Percentiles rank a stretch among this genome's conserved stretches.
These are phyloP conservation scores for Boletus reticuloceps DNA, from an alignment of 768 basidiomycete genomes.

Conservation along the genomic window DNA sequence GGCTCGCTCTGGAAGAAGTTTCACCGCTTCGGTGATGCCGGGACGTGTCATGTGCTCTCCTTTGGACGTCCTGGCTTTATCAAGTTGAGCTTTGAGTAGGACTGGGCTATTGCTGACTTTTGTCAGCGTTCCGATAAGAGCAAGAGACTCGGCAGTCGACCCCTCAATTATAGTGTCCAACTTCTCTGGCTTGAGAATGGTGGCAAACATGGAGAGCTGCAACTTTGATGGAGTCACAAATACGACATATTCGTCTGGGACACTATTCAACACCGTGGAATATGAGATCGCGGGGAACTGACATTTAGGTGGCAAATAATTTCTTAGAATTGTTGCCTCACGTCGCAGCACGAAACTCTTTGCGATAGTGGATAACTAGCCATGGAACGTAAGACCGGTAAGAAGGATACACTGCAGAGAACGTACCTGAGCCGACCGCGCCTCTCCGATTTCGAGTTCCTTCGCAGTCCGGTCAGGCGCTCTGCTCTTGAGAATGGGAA, in stretches of 20 bases:
- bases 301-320: slow-evolving; percentile 92
- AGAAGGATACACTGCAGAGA: not conserved
- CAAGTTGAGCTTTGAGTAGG: slow-evolving; percentile 75
- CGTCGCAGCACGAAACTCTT: slow-evolving; percentile 90
- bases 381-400: not conserved
- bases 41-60: slow-evolving; percentile 42
- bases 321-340: slow-evolving; percentile 77
- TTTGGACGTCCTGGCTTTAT: slow-evolving; percentile 50
- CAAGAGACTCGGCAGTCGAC: slow-evolving; percentile 74
- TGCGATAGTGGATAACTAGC: slow-evolving; percentile 67
- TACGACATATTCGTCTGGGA: slow-evolving; percentile 94
- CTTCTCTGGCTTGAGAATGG: slow-evolving; percentile 69
- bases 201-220: slow-evolving; percentile 76
- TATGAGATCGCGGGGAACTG: slow-evolving; percentile 22
- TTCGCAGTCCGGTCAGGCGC: slow-evolving; percentile 69
- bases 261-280: not conserved
- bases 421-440: slow-evolving; percentile 70
- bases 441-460: slow-evolving; percentile 76
- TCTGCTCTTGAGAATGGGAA: slow-evolving; percentile 83
- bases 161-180: slow-evolving; percentile 67
- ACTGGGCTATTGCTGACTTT: slow-evolving; percentile 95
- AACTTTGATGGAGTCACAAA: slow-evolving; percentile 86
- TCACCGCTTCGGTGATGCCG: slow-evolving; percentile 57
- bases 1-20: slow-evolving; percentile 56
- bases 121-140: slow-evolving; percentile 74